These are phyloP conservation scores for Populus hybrid DNA, from an alignment of 441 rosid genomes.

Conservation along the genomic window DNA sequence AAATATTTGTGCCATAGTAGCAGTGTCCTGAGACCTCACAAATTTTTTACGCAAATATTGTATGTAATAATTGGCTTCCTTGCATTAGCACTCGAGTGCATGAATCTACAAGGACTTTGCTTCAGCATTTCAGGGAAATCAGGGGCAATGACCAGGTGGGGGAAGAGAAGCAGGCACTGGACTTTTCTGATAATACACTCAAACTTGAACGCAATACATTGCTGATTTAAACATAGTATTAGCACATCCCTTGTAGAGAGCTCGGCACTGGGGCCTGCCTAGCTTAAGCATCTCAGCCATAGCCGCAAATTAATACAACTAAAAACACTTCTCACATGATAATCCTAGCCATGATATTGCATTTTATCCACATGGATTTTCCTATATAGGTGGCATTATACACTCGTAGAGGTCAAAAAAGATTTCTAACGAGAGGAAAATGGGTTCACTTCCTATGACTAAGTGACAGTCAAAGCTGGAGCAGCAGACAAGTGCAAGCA, in stretches of 20 bases:
- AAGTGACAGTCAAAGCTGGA: conserved; percentile 14
- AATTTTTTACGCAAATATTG: not conserved
- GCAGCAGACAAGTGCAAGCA: conserved; percentile 13
- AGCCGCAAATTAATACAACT: not conserved
- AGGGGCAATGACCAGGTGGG: not conserved
- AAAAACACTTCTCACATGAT: not conserved
- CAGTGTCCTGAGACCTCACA: not conserved
- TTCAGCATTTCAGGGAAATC: not conserved
- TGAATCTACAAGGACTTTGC: not conserved
- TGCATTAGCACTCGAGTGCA: not conserved
- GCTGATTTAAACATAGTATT: too few species aligned
- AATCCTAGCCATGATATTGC: not conserved
- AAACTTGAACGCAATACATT: not conserved
- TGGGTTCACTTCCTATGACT: not conserved
- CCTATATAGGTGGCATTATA: not conserved
- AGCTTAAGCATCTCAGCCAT: not conserved
- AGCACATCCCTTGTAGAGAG: too few species aligned
- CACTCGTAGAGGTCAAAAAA: not conserved
- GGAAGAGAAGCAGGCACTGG: not conserved
- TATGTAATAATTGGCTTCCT: not conserved
- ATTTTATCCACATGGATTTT: not conserved
- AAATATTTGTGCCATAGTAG: not conserved
- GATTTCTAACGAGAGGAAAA: too few species aligned
- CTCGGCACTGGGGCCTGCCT: not conserved
- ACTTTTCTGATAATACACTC: not conserved